A percentile compares a stretch with the other conserved stretches of the same genome.
phyloP scores from a whole-genome alignment of 306 rosid genomes.

The Gleditsia sinensis region DNA sequence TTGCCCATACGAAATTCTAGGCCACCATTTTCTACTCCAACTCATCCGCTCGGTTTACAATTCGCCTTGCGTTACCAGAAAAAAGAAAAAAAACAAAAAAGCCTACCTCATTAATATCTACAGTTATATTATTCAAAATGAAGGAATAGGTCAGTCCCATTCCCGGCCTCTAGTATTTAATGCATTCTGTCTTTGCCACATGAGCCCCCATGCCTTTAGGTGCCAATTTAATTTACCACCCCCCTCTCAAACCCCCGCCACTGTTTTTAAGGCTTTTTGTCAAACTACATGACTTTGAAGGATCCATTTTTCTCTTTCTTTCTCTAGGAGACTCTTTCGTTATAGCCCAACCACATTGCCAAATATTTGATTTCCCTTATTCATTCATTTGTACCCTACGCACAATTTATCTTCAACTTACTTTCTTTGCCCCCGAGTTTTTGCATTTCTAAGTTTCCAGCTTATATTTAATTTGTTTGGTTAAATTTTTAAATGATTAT shows the following conservation, averaged over 20 bases:
- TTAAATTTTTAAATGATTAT: too few species aligned
- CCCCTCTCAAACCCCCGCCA: conserved; percentile 28
- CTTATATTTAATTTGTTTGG: too few species aligned
- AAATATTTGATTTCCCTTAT: too few species aligned
- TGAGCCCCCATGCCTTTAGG: conserved; percentile 46
- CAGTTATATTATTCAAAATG: background rate
- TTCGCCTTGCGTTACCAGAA: conserved; percentile 6
- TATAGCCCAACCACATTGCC: too few species aligned
- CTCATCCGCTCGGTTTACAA: conserved; percentile 40
- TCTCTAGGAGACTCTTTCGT: too few species aligned
- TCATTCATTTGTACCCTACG: too few species aligned
- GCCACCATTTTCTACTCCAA: conserved; percentile 19
- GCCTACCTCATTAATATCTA: conserved; percentile 34
- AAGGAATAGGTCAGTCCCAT: background rate
- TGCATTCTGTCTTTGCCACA: conserved; percentile 47
- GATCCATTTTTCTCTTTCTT: background rate
- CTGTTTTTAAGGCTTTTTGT: conserved; percentile 29
- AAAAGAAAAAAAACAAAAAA: background rate
- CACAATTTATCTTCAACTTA: too few species aligned
- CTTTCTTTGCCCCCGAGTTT: too few species aligned
- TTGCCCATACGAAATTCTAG: conserved; percentile 49
- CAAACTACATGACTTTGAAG: conserved; percentile 30
- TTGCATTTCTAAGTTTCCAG: too few species aligned
- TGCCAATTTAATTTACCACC: conserved; percentile 35
- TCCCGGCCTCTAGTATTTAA: conserved; percentile 40